A percentile compares a stretch with the other conserved stretches of the same genome.
Conservation (phyloP, 768 basidiomycete genomes). For the Mycena vulgaris region DNA sequence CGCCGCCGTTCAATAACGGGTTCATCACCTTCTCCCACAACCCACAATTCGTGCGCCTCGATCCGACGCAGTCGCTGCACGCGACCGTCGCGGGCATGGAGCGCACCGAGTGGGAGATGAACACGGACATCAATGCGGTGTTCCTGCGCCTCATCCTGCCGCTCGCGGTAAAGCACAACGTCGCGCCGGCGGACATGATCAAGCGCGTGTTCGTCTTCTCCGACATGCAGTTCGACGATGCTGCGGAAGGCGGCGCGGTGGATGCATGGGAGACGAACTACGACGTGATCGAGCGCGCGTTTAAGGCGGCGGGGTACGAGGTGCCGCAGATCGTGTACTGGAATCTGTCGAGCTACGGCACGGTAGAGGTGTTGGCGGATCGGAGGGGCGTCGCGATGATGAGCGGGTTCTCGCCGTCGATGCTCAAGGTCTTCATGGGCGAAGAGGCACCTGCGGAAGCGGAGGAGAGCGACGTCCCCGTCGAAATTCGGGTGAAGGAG, state of each 20-base stretch:
- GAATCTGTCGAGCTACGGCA: slow-evolving; percentile 62
- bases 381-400: slow-evolving; percentile 76
- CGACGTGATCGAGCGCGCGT: slow-evolving; percentile 68
- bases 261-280: slow-evolving; percentile 74
- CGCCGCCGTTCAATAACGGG: slow-evolving; percentile 73
- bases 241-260: not conserved
- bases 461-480: slow-evolving; percentile 39
- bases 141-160: slow-evolving; percentile 76
- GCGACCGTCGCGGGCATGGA: slow-evolving; percentile 57
- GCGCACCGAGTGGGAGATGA: slow-evolving; percentile 62
- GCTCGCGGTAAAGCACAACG: slow-evolving; percentile 67
- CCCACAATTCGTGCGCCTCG: slow-evolving; percentile 67
- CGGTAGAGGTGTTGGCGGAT: slow-evolving; percentile 66
- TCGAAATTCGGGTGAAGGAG: slow-evolving; percentile 46
- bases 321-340: slow-evolving; percentile 83
- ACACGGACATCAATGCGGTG: slow-evolving; percentile 74
- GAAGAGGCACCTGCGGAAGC: slow-evolving; percentile 57
- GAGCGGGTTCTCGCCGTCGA: slow-evolving; percentile 79
- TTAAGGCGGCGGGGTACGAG: slow-evolving; percentile 74
- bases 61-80: slow-evolving; percentile 56
- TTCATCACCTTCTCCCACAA: slow-evolving; percentile 78
- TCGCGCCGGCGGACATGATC: slow-evolving; percentile 55
- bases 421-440: slow-evolving; percentile 83
- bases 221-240: slow-evolving; percentile 83
- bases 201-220: slow-evolving; percentile 62